A percentile compares a stretch with the other conserved stretches of the same genome.
phyloP scores from a whole-genome alignment of 768 basidiomycete species.

The Erythrobasidium yunnanense region DNA sequence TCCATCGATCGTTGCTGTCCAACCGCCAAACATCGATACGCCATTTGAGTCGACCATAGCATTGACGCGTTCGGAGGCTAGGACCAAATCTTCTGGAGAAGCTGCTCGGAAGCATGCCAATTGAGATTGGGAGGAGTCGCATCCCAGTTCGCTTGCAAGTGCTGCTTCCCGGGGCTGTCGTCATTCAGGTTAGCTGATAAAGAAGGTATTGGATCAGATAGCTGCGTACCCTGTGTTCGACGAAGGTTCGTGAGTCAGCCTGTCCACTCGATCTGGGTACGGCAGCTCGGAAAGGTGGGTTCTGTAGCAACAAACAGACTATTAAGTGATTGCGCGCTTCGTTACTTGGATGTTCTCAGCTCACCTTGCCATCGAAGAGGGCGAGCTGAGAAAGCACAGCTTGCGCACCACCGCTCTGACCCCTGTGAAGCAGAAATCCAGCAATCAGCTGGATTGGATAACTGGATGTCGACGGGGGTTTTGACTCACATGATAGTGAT shows the following conservation, averaged over 20 bases:
- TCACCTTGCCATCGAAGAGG: constrained; percentile 2
- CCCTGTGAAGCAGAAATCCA: not conserved
- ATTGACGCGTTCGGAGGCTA: not conserved
- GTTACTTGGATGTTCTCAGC: not conserved
- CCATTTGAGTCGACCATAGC: not conserved
- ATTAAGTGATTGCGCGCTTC: not conserved
- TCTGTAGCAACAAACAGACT: not conserved
- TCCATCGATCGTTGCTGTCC: constrained; percentile 17
- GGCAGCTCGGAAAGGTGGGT: not conserved
- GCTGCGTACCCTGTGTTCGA: constrained; percentile 9
- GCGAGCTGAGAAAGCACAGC: constrained; percentile 9
- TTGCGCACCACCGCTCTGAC: constrained; percentile 5
- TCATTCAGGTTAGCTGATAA: not conserved
- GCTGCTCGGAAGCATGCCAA: constrained; percentile 11
- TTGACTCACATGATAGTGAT: constrained; percentile 4
- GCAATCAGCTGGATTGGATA: not conserved
- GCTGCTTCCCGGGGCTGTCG: not conserved
- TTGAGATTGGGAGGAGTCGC: not conserved
- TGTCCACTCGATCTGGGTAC: constrained; percentile 2
- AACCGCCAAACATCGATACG: not conserved
- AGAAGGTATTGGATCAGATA: not conserved
- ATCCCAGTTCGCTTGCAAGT: constrained; percentile 1
- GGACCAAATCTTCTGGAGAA: constrained; percentile 4
- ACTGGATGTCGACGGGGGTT: too few species aligned
- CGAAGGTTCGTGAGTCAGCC: constrained; percentile 4